Evolutionary conservation across 2,329 filamentous ascomycete genomes (phyloP).

Genomic region (Calonectria pseudoreteaudii): DNA sequence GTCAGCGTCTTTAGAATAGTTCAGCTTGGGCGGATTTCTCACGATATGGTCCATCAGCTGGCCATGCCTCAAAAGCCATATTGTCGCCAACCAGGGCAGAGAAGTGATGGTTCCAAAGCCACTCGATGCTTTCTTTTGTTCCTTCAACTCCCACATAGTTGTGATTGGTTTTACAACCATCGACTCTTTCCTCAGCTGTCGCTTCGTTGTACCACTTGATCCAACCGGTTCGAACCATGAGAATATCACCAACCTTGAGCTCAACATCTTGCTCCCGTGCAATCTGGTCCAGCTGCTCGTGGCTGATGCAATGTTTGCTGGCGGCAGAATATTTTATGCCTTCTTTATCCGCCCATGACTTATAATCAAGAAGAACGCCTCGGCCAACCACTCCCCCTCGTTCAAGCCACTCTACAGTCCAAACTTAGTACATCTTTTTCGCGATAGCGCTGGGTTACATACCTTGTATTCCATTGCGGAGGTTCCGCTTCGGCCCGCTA

Average conservation of each 20-base stretch:
- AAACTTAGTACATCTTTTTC: neutral
- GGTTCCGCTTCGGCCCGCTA: neutral
- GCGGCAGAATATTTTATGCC: neutral
- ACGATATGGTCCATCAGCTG: neutral
- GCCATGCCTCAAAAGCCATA: slow-evolving; percentile 18
- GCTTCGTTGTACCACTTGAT: slow-evolving; percentile 17
- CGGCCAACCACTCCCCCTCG: slow-evolving; percentile 65
- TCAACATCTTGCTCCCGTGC: neutral
- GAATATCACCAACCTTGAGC: slow-evolving; percentile 1
- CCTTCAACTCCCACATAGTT: slow-evolving; percentile 16
- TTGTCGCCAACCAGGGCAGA: slow-evolving; percentile 14
- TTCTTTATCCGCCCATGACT: neutral
- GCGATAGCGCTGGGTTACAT: neutral
- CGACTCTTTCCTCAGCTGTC: neutral
- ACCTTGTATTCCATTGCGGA: slow-evolving; percentile 11
- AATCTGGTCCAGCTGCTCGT: neutral
- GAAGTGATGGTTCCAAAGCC: slow-evolving; percentile 22
- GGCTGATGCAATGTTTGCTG: slow-evolving; percentile 8
- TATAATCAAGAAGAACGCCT: slow-evolving; percentile 62
- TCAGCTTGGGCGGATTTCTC: neutral
- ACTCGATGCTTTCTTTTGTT: neutral
- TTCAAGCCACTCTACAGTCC: slow-evolving; percentile 54
- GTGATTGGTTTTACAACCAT: slow-evolving; percentile 4
- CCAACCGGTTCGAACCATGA: slow-evolving; percentile 14
- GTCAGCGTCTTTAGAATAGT: neutral